Base-by-base conservation (phyloP, 805 yeast species). In the Candida ortonii region DNA sequence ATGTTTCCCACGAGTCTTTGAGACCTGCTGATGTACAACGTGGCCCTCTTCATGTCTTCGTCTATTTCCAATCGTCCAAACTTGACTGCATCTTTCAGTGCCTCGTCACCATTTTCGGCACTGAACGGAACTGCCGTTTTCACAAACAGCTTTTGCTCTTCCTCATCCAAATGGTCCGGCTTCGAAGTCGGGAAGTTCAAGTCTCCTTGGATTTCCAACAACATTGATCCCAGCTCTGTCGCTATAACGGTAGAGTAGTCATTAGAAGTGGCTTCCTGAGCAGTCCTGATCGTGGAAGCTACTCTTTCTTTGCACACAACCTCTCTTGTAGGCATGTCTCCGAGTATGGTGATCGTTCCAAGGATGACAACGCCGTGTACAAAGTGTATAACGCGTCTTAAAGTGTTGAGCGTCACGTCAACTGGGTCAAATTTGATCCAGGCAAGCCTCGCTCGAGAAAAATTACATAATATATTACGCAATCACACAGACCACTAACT, bases 171-270 rank as follows among this genome's bases (percentile, higher is more conserved):
- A 5, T 52, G 50, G 2, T 41, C 45, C 6, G 70, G 67, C 15
- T 51, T 49, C 14, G 47, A 49, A 4, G 49, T 38, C 1, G 80
- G 79, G 3, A 78, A 51, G 36, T 76, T 73, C 24, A 83, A 55
- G 22, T 78, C 85, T 7, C 93, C 93, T 51, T 83, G 93, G 13
- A 83, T 81, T 53, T 83, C 93, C 13, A 83, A 41, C 12, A 83
- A 47, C 3, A 73, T 67, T 26, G 77, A 67, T 1, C 90, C 93
- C 26, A 62, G 57, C 1, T 78, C 70, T 0, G 89, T 78, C 1
- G 70, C 46, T 3, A 76, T 52, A 13, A 68, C 41, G 1, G 55
- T 41, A 4, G 53, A 27, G 19, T 40, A 40, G 15, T 43, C 36
- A 4, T 28, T 30, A 10, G 34, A 23, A 1, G 34, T 33, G 5